These are phyloP conservation scores for Malassezia brasiliensis DNA, from an alignment of 1,284 basidiomycete genomes.

Conservation along the genomic window DNA sequence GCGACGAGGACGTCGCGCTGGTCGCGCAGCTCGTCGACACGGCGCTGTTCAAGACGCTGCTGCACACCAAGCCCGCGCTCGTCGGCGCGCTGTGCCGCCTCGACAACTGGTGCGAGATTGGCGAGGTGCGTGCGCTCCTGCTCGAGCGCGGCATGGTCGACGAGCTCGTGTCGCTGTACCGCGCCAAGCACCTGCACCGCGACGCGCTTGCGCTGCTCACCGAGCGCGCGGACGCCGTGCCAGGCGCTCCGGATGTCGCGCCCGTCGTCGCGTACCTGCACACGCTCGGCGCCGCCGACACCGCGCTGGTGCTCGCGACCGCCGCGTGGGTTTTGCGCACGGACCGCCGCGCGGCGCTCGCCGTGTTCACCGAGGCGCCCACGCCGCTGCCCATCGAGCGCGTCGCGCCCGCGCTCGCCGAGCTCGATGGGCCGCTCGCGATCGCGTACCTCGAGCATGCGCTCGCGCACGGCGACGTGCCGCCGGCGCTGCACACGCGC, in stretches of 20 bases:
- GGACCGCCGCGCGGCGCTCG: conserved; percentile 63
- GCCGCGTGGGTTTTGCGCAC: conserved; percentile 77
- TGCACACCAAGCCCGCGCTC: conserved; percentile 70
- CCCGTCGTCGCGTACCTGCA: conserved; percentile 84
- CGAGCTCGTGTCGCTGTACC: conserved; percentile 82
- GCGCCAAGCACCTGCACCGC: conserved; percentile 86
- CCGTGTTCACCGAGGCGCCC: conserved; percentile 80
- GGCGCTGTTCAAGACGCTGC: conserved; percentile 83
- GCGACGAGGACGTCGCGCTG: conserved; percentile 9
- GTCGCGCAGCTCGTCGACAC: conserved; percentile 92
- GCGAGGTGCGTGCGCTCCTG: conserved; percentile 82
- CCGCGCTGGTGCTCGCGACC: conserved; percentile 33
- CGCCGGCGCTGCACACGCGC: conserved; percentile 69
- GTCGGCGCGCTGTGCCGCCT: conserved; percentile 79
- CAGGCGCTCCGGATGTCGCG: conserved; percentile 65
- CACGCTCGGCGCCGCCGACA: conserved; percentile 57
- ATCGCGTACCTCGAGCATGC: conserved; percentile 77
- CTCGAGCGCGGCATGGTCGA: conserved; percentile 74
- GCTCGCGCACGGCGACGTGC: conserved; percentile 65
- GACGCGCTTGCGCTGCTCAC: conserved; percentile 76
- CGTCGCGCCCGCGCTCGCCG: conserved; percentile 56
- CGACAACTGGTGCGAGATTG: conserved; percentile 93
- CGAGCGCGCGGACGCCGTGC: conserved; percentile 58
- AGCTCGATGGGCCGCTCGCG: conserved; percentile 57
- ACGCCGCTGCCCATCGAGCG: conserved; percentile 53